These are phyloP conservation scores for Mangifera indica DNA, from an alignment of 345 rosid species.

Conservation along the genomic window DNA sequence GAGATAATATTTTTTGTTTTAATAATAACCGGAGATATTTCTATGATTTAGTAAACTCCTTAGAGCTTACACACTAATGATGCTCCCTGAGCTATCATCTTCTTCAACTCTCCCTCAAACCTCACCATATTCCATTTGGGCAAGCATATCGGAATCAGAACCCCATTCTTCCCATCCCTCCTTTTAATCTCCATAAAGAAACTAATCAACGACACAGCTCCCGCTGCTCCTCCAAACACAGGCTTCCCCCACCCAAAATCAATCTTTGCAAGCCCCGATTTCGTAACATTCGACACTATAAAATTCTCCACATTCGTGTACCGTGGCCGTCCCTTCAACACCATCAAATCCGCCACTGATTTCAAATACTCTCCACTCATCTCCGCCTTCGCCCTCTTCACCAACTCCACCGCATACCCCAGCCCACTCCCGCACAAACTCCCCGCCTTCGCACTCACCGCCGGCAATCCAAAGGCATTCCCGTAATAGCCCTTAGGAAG, in stretches of 20 bases:
- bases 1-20: no score
- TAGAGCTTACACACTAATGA: no score
- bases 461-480: no score
- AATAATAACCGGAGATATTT: no score
- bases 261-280: slow-evolving; percentile 6
- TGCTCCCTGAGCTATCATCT: background rate
- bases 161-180: slow-evolving; percentile 23
- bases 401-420: no score
- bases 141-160: slow-evolving; percentile 20
- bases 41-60: no score
- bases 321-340: slow-evolving; percentile 16
- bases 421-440: no score
- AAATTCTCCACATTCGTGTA: background rate
- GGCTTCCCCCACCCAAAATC: slow-evolving; percentile 35
- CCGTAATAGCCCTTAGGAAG: no score
- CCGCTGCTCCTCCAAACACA: slow-evolving; percentile 21
- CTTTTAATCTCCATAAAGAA: slow-evolving; percentile 2
- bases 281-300: background rate
- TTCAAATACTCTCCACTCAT: no score
- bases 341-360: background rate
- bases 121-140: slow-evolving; percentile 24
- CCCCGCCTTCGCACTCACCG: no score
- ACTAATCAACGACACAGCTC: background rate
- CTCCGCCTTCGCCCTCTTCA: no score
- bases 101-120: slow-evolving; percentile 17